phyloP scores from a whole-genome alignment of 2,329 filamentous ascomycete species.

The Fusarium mangiferae region DNA sequence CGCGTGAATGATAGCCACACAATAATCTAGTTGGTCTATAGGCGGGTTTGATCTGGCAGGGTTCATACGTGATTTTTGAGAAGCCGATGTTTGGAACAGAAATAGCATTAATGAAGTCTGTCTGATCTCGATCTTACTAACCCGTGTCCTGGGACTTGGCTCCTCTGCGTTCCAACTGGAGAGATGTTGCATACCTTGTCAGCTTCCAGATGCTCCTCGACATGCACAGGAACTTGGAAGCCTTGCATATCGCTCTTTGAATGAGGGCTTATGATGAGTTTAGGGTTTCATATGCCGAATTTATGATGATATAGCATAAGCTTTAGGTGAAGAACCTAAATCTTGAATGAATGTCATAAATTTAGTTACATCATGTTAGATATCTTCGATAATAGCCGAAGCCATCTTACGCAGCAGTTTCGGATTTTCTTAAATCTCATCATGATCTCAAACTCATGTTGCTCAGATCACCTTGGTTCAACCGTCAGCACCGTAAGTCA shows the following conservation, averaged over 20 bases:
- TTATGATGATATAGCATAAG: neutral
- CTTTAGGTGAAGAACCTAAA: neutral
- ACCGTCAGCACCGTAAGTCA: neutral
- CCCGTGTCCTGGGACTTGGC: neutral
- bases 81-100: neutral
- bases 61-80: neutral
- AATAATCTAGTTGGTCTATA: neutral
- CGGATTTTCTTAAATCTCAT: neutral
- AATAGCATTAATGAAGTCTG: no score
- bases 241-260: no score
- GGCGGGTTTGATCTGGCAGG: neutral
- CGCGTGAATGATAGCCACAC: neutral
- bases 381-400: no score
- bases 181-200: no score
- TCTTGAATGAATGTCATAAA: no score
- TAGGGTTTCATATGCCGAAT: neutral
- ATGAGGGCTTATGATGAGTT: neutral
- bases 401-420: neutral
- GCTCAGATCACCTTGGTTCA: neutral
- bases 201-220: no score
- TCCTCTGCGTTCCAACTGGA: neutral
- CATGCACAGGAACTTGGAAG: neutral
- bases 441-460: neutral
- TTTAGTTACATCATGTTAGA: no score
- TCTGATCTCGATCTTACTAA: neutral